Evolutionary conservation across 2,329 filamentous ascomycete species (phyloP).

Genomic region (Alternaria rosae): DNA sequence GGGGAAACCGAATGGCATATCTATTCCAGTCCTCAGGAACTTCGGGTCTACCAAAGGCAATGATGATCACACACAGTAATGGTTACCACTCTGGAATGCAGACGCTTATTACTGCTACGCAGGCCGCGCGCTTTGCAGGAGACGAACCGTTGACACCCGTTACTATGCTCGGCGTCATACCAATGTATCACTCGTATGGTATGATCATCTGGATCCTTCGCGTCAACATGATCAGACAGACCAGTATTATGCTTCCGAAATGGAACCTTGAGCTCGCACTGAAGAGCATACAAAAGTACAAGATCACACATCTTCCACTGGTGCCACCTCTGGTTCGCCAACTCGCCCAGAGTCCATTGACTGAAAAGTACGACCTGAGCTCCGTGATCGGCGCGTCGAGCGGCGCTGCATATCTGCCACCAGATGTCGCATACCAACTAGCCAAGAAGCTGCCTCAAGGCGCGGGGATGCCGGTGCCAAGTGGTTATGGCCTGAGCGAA

Average conservation of each 20-base stretch:
- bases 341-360: constrained; percentile 35
- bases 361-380: constrained; percentile 37
- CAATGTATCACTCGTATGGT: constrained; percentile 45
- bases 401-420: constrained; percentile 40
- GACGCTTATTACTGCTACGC: constrained; percentile 31
- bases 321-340: constrained; percentile 41
- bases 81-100: constrained; percentile 38
- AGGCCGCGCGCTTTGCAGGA: constrained; percentile 28
- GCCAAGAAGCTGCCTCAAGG: constrained; percentile 39
- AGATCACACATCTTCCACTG: constrained; percentile 33
- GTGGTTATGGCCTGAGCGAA: constrained; percentile 40
- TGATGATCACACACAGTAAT: constrained; percentile 44
- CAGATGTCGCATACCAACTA: constrained; percentile 38
- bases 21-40: constrained; percentile 43
- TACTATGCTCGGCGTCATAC: constrained; percentile 33
- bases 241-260: constrained; percentile 35
- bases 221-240: constrained; percentile 32
- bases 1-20: constrained; percentile 37
- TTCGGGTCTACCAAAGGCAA: constrained; percentile 43
- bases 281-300: constrained; percentile 36
- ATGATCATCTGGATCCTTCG: constrained; percentile 43
- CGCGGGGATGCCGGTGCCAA: constrained; percentile 29
- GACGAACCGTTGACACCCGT: constrained; percentile 31
- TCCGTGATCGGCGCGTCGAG: constrained; percentile 31
- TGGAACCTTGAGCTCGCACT: constrained; percentile 40